phyloP scores from a whole-genome alignment of 2,329 filamentous ascomycete genomes.

The Fusarium cicatricum region DNA sequence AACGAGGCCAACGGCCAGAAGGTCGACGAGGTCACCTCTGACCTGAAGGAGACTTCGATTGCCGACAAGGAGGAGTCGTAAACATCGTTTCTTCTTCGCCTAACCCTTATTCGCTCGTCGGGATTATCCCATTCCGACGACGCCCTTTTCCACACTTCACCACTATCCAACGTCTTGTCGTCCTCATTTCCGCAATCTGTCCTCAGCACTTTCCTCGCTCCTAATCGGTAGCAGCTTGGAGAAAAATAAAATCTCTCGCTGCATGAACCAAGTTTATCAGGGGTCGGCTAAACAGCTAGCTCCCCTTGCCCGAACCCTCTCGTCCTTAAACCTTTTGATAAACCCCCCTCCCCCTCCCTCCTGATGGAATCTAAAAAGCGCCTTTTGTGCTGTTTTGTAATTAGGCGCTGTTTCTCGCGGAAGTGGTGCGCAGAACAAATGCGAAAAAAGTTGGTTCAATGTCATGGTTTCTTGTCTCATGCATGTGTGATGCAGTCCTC shows the following conservation, averaged over 20 bases:
- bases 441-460: constrained; percentile 39
- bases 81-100: constrained; percentile 6
- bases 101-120: constrained; percentile 13
- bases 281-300: constrained; percentile 15
- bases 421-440: constrained; percentile 35
- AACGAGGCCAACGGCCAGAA: constrained; percentile 60
- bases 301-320: constrained; percentile 7
- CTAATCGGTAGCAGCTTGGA: constrained; percentile 14
- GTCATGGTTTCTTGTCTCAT: constrained; percentile 11
- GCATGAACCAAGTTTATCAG: constrained; percentile 18
- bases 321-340: constrained; percentile 11
- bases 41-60: constrained; percentile 60
- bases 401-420: constrained; percentile 37
- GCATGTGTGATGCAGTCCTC: constrained; percentile 20
- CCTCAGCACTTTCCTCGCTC: constrained; percentile 4
- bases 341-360: too few relatives aligned
- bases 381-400: constrained; percentile 41
- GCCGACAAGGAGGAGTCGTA: constrained; percentile 62
- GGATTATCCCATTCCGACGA: constrained; percentile 21
- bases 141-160: background rate
- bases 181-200: constrained; percentile 11
- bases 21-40: constrained; percentile 62
- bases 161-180: constrained; percentile 2
- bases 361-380: constrained; percentile 41
- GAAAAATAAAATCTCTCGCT: constrained; percentile 11